phyloP scores from a whole-genome alignment of 805 yeast genomes.

The Yarrowia hollandica region DNA sequence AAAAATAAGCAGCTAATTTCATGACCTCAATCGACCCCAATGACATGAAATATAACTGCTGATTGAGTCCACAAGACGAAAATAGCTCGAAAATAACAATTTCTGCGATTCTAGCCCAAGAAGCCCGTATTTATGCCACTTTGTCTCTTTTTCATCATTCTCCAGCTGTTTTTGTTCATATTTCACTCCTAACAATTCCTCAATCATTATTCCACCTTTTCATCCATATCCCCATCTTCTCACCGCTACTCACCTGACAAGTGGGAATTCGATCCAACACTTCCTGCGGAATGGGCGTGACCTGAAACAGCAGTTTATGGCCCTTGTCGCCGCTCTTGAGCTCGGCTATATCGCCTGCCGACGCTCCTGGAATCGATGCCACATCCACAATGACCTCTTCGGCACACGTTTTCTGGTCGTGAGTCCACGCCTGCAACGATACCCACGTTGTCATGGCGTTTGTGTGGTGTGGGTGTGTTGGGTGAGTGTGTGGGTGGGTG shows the following conservation, averaged over 20 bases:
- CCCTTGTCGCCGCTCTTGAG: constrained; percentile 39
- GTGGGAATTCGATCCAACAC: constrained; percentile 9
- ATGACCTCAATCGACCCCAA: no score
- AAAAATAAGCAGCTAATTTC: no score
- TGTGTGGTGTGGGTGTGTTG: no score
- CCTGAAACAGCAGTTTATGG: constrained; percentile 37
- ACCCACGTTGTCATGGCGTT: constrained; percentile 28
- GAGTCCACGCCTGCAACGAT: constrained; percentile 48
- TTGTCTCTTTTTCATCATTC: no score
- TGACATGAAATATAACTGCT: no score
- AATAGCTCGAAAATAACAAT: no score
- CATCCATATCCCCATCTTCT: background rate
- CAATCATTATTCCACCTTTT: background rate
- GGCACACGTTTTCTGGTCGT: constrained; percentile 60
- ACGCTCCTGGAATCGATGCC: constrained; percentile 52
- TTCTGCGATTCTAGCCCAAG: no score
- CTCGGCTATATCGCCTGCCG: constrained; percentile 77
- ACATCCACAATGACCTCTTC: constrained; percentile 67
- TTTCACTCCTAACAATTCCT: no score
- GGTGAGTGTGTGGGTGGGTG: background rate
- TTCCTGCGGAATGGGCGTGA: constrained; percentile 12
- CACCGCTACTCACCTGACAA: constrained; percentile 3
- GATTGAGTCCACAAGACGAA: no score
- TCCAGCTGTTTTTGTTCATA: background rate
- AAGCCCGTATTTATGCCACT: no score